Evolutionary conservation across 306 rosid species (phyloP), one percentile per base, ranked within the genome.

Genomic region (Casuarina equisetifolia): DNA sequence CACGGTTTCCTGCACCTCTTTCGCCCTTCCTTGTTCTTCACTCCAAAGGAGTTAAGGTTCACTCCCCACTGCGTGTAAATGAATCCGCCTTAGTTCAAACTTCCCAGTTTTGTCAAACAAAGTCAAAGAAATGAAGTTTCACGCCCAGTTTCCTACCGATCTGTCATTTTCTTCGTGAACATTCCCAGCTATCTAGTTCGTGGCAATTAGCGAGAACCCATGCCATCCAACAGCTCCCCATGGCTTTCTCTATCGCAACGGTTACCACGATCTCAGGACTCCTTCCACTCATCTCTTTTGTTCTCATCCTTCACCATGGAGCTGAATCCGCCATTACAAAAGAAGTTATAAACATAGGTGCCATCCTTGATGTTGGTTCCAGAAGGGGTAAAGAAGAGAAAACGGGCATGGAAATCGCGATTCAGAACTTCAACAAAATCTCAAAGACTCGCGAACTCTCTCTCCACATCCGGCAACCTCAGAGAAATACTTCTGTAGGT

Each of bases 401-500:
- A 78, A 73, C 10, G 64, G 83, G 85, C 61, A 80, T 86, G 77
- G 81, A 83, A 72, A 52, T 86, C 71, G 85, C 89, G 67, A 82
- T 74, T 66, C 85, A 75, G 74, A 72, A 4, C 75, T 82, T 77
- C 84, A 86, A 84, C 59, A 72, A 17, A 6, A 78, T 6, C 62
- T 82, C 87, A 15, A 78, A 72, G 50, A 54, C 74, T 9, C 42
- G 62, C 78, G 80, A 84, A 57, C 15, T 87, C 6, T 72, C 78
- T 75, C 83, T 87, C 25, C 32, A 82, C 72, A 71, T 77, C 78
- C 78, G 38, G 25, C 55, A 80, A 35, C 16, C 80, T 62, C 79
- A 80, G 32, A 78, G 35, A 82, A 66, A 46, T 36, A 78, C 42
- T 35, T 51, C 86, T 59, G 45, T 80, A 45, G 90, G 88, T 87